Conservation (phyloP, 441 rosid species). For the Syzygium malaccense region DNA sequence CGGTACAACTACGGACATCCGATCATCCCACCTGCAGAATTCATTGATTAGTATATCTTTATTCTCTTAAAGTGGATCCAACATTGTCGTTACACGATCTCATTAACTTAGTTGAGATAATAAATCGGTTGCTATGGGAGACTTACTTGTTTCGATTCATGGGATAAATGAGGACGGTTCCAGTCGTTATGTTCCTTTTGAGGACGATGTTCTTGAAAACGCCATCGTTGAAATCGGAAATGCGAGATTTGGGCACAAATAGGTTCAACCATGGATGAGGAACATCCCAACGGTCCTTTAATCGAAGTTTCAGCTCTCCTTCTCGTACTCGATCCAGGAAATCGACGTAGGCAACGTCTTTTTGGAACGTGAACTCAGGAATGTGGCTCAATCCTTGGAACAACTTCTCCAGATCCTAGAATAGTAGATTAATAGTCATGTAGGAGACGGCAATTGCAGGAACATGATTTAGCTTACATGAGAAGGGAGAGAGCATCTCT, state of each 20-base stretch:
- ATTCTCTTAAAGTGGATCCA: background rate
- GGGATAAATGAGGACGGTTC: constrained; percentile 3
- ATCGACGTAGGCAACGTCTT: constrained; percentile 1
- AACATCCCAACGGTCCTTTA: constrained; percentile 9
- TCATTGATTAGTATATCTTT: background rate
- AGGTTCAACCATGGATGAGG: constrained; percentile 16
- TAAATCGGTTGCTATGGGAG: background rate
- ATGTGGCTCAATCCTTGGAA: background rate
- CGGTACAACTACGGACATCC: constrained; percentile 1
- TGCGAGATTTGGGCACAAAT: constrained; percentile 10
- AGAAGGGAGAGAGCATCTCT: background rate
- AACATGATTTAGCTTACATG: background rate
- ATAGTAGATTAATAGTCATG: background rate
- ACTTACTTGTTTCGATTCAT: constrained; percentile 10
- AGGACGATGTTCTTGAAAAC: constrained; percentile 6
- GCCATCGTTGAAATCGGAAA: background rate
- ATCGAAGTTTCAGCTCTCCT: constrained; percentile 2
- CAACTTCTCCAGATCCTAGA: constrained; percentile 1
- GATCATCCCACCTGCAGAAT: constrained; percentile 9
- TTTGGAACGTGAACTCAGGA: background rate
- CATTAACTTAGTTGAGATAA: background rate
- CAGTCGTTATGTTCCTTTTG: constrained; percentile 1
- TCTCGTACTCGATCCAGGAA: constrained; percentile 2
- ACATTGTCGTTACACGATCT: background rate
- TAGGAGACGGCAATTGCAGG: background rate